phyloP scores from a whole-genome alignment of 176 grass and related monocot genomes.

The Carex scoparia region DNA sequence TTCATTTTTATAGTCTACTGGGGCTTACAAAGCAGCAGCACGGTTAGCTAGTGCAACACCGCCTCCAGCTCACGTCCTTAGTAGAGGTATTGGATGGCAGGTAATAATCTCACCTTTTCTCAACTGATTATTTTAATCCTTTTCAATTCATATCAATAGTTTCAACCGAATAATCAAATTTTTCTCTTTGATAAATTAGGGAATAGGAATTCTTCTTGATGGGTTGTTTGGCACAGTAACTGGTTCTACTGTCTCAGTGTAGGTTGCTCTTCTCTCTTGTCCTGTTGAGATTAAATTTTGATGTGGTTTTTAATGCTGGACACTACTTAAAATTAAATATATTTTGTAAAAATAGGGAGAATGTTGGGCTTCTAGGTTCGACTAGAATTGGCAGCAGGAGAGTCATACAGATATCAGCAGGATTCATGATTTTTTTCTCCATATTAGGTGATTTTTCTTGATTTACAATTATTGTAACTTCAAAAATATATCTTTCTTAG shows the following conservation, averaged over 20 bases:
- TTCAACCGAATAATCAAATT: slow-evolving; percentile 17
- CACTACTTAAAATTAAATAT: background rate
- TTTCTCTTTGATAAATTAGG: slow-evolving; percentile 32
- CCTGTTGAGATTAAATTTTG: background rate
- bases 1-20: slow-evolving; percentile 58
- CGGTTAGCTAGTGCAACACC: slow-evolving; percentile 88
- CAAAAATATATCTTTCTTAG: background rate
- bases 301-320: background rate
- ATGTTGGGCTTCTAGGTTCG: slow-evolving; percentile 79
- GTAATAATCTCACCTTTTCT: slow-evolving; percentile 36
- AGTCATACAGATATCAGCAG: slow-evolving; percentile 87
- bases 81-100: slow-evolving; percentile 95
- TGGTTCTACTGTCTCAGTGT: slow-evolving; percentile 94
- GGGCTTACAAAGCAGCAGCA: slow-evolving; percentile 80
- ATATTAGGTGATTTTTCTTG: slow-evolving; percentile 55
- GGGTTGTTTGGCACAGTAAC: slow-evolving; percentile 81
- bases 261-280: slow-evolving; percentile 13
- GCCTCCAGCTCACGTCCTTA: slow-evolving; percentile 86
- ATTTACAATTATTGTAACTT: background rate
- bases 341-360: slow-evolving; percentile 54
- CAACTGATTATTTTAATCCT: slow-evolving; percentile 6
- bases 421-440: slow-evolving; percentile 99
- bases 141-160: background rate
- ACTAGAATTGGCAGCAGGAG: slow-evolving; percentile 90
- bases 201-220: slow-evolving; percentile 75